Evolutionary conservation across 164 flowering plant genomes (phyloP).

Genomic region (Nymphaea thermarum): DNA sequence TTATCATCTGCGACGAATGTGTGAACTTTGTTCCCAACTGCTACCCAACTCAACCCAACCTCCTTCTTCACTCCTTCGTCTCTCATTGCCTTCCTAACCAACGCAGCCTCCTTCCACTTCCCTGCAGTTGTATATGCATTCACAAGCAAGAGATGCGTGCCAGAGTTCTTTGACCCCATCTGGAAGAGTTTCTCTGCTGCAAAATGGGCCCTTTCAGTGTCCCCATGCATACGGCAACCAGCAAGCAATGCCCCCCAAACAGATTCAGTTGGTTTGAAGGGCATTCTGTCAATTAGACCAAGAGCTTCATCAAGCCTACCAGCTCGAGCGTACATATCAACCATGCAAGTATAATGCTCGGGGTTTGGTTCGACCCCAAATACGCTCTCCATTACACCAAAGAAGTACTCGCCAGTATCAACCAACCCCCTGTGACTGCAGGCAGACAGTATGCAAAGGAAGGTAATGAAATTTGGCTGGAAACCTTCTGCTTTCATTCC

Average conservation of each 20-base stretch:
- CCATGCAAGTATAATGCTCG: constrained; percentile 74
- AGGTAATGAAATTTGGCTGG: constrained; percentile 80
- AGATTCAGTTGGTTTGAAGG: constrained; percentile 64
- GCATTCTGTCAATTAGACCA: constrained; percentile 48
- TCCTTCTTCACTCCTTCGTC: constrained; percentile 82
- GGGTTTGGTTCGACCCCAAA: constrained; percentile 60
- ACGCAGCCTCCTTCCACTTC: constrained; percentile 73
- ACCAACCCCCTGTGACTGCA: constrained; percentile 91
- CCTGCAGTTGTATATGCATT: constrained; percentile 94
- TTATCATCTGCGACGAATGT: constrained; percentile 72
- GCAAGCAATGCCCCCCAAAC: constrained; percentile 90
- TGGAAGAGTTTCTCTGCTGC: constrained; percentile 75
- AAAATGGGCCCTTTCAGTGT: constrained; percentile 67
- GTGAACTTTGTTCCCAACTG: constrained; percentile 75
- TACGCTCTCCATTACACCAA: constrained; percentile 40
- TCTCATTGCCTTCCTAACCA: constrained; percentile 63
- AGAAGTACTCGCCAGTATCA: constrained; percentile 51
- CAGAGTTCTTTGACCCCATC: constrained; percentile 52
- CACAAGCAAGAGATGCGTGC: constrained; percentile 53
- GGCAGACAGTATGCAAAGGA: constrained; percentile 62
- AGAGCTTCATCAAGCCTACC: constrained; percentile 68
- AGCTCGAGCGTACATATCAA: constrained; percentile 78
- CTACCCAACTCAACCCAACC: constrained; percentile 96
- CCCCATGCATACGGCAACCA: constrained; percentile 63
- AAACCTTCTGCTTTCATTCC: constrained; percentile 40